Evolutionary conservation across 257 asterid species (phyloP), one percentile per base, ranked within the genome.

Genomic region (Solanum medicagineum): DNA sequence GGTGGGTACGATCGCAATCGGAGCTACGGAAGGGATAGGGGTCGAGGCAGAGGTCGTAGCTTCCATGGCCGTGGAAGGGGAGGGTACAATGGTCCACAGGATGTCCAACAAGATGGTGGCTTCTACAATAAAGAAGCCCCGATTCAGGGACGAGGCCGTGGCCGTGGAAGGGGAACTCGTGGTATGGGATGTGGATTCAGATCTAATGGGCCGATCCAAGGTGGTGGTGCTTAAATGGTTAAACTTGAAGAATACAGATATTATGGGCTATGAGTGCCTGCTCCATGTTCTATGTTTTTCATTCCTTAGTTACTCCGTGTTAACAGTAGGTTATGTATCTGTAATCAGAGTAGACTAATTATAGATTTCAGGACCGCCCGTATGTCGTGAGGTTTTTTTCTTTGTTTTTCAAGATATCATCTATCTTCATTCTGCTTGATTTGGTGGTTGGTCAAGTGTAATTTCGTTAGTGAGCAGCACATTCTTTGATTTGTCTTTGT

Each of bases 61-160:
- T 91, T 87, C 88, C 98, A 94, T 85, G 95, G 98, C 83, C 94
- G 96, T 89, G 96, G 98, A 45, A 89, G 99, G 84, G 97, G 98
- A 85, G 98, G 95, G 26, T 95, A 92, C 87, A 85, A 89, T 86
- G 93, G 94, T 32, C 90, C 91, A 26, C 98, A 84, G 88, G 86
- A 89, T 74, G 94, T 90, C 85, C 63, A 63, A 83, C 91, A 85
- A 84, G 89, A 92, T 73, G 97, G 92, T 88, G 86, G 92, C 73
- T 94, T 92, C 88, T 95, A 92, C 90, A 86, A 90, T 87, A 93
- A 92, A 86, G 98, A 93, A 83, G 93, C 95, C 83, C 92, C 95
- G 44, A 57, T 77, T 70, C 90, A 81, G 84, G 88, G 92, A 59
- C 87, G 91, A 79, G 91, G 99, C 0, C 99, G 98, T 63, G 98